Conservation (phyloP, 2,329 filamentous ascomycete species). For the Diaporthe eres region DNA sequence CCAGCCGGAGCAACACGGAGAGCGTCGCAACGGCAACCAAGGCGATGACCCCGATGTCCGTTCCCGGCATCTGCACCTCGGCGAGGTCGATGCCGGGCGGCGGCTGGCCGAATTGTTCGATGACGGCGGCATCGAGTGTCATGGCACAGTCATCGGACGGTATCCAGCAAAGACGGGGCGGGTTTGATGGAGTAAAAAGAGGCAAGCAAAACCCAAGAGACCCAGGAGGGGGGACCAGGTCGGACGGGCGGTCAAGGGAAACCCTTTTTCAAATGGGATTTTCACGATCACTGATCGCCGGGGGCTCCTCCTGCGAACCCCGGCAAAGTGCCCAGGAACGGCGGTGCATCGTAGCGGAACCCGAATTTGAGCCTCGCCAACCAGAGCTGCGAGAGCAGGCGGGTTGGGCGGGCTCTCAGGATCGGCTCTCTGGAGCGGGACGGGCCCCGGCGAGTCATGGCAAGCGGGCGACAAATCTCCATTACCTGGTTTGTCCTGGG, state of each 20-base stretch:
- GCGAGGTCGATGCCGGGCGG: constrained; percentile 26
- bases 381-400: constrained; percentile 9
- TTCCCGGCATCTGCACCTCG: constrained; percentile 27
- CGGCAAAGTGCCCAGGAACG: constrained; percentile 19
- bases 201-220: not conserved
- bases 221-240: not conserved
- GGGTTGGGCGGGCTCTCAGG: not conserved
- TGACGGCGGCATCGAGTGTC: constrained; percentile 25
- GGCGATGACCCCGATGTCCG: not conserved
- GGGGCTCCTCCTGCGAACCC: constrained; percentile 15
- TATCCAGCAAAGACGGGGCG: not conserved
- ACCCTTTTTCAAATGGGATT: constrained; percentile 20
- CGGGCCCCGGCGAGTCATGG: constrained; percentile 24
- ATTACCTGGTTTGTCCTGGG: not conserved
- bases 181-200: not conserved
- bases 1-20: constrained; percentile 25
- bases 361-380: constrained; percentile 31
- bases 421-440: constrained; percentile 18
- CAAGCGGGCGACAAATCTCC: constrained; percentile 21
- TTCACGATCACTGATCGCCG: constrained; percentile 26
- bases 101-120: constrained; percentile 24
- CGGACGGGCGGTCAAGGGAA: constrained; percentile 22
- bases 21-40: constrained; percentile 20
- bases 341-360: constrained; percentile 25
- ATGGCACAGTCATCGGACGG: constrained; percentile 21